These are phyloP conservation scores for Penicillium palitans DNA, from an alignment of 2,329 filamentous ascomycete genomes.

Conservation along the genomic window DNA sequence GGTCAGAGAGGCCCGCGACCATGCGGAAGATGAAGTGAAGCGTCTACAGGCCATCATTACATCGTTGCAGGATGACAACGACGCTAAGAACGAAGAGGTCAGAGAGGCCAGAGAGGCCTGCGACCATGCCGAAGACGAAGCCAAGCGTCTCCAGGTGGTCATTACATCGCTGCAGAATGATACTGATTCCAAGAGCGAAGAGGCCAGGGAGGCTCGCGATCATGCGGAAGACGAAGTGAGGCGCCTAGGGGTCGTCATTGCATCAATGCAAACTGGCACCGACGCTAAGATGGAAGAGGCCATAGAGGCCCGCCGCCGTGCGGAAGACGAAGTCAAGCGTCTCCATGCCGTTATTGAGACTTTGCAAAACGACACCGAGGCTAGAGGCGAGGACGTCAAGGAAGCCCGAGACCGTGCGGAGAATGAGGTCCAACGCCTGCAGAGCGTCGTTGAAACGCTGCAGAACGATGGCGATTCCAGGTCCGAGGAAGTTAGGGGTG, in stretches of 20 bases:
- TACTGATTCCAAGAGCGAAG: conserved; percentile 13
- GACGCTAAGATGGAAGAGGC: not conserved
- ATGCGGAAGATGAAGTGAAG: not conserved
- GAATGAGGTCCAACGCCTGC: conserved; percentile 29
- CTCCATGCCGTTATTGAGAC: not conserved
- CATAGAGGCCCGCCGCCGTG: not conserved
- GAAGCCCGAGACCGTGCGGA: conserved; percentile 25
- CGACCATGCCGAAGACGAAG: conserved; percentile 15
- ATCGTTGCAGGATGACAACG: not conserved
- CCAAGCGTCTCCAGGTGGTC: conserved; percentile 13
- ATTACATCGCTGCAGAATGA: conserved; percentile 19
- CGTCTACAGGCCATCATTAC: not conserved
- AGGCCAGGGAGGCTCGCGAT: conserved; percentile 19
- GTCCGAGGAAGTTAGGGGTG: conserved; percentile 24
- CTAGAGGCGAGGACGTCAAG: conserved; percentile 21
- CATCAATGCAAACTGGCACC: not conserved
- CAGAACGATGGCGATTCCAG: conserved; percentile 25
- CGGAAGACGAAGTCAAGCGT: conserved; percentile 8
- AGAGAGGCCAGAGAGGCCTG: conserved; percentile 7
- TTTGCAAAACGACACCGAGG: not conserved
- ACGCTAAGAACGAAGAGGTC: not conserved
- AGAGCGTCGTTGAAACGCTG: conserved; percentile 15
- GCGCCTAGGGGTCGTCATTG: conserved; percentile 26
- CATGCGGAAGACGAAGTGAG: conserved; percentile 28
- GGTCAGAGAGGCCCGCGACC: not conserved